A percentile compares a stretch with the other conserved stretches of the same genome.
Evolutionary conservation across 1,284 basidiomycete species (phyloP).

Genomic region (Sporisorium exsertum): DNA sequence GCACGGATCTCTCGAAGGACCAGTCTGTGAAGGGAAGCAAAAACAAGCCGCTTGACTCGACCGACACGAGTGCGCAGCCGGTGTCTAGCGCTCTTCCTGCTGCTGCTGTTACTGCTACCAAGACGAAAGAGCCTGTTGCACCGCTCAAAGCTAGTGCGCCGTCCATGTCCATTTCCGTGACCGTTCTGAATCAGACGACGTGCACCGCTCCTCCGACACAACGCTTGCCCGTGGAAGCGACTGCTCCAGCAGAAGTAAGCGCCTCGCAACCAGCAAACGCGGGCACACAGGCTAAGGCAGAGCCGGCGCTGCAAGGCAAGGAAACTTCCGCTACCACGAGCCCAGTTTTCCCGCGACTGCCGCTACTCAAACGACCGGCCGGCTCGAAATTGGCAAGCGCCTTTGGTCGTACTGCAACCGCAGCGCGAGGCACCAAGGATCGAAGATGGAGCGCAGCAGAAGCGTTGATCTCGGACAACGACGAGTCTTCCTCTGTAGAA

Average conservation of each 20-base stretch:
- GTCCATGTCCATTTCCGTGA: not conserved
- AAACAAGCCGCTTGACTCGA: not conserved
- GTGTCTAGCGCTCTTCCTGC: not conserved
- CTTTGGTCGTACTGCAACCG: slow-evolving; percentile 9
- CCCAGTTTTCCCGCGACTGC: slow-evolving; percentile 7
- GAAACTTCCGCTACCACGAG: not conserved
- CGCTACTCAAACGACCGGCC: slow-evolving; percentile 12
- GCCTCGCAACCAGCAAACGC: not conserved
- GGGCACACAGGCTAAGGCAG: not conserved
- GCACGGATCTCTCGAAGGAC: not conserved
- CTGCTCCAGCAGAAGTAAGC: not conserved
- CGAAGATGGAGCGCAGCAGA: slow-evolving; percentile 31
- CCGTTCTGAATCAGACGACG: not conserved
- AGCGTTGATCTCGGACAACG: slow-evolving; percentile 19
- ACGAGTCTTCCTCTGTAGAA: slow-evolving; percentile 14
- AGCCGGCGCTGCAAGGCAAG: not conserved
- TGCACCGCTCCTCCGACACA: not conserved
- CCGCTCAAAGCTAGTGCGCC: not conserved
- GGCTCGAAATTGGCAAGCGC: slow-evolving; percentile 4
- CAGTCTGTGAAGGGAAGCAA: not conserved
- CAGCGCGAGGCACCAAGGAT: slow-evolving; percentile 32
- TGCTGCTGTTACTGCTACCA: not conserved
- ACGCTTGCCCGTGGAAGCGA: not conserved
- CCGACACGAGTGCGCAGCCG: not conserved
- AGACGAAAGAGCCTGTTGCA: not conserved